phyloP scores from a whole-genome alignment of 208 protist species.

The Trypanosoma brucei region DNA sequence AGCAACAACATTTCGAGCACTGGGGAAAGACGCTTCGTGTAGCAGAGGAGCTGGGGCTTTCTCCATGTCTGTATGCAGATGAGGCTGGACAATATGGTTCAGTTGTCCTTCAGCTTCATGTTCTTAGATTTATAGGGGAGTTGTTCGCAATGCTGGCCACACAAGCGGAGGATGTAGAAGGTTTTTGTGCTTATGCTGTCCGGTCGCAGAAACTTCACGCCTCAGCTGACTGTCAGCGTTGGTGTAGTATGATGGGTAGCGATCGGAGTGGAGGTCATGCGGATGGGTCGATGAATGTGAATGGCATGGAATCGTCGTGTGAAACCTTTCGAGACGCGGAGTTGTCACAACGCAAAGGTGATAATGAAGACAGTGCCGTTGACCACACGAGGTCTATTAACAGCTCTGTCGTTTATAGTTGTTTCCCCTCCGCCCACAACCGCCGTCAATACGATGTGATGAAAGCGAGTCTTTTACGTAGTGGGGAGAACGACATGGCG shows the following conservation, averaged over 20 bases:
- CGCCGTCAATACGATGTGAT: conserved; percentile 25
- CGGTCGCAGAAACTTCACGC: background rate
- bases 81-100: conserved; percentile 44
- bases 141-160: conserved; percentile 69
- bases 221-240: background rate
- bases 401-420: background rate
- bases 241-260: background rate
- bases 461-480: conserved; percentile 20
- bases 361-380: background rate
- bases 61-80: conserved; percentile 33
- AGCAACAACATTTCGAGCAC: conserved; percentile 8
- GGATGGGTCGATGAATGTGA: background rate
- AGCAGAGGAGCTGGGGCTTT: conserved; percentile 41
- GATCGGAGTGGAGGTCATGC: background rate
- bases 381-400: background rate
- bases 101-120: conserved; percentile 57
- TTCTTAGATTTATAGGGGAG: conserved; percentile 61
- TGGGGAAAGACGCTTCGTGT: conserved; percentile 26
- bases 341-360: background rate
- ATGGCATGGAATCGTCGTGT: background rate
- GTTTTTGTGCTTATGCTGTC: background rate
- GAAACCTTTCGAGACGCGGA: too few relatives aligned
- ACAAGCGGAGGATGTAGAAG: conserved; percentile 42
- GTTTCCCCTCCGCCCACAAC: conserved; percentile 17
- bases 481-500: background rate